Conservation (phyloP, 129 eudicot species). For the Flaveria robusta region DNA sequence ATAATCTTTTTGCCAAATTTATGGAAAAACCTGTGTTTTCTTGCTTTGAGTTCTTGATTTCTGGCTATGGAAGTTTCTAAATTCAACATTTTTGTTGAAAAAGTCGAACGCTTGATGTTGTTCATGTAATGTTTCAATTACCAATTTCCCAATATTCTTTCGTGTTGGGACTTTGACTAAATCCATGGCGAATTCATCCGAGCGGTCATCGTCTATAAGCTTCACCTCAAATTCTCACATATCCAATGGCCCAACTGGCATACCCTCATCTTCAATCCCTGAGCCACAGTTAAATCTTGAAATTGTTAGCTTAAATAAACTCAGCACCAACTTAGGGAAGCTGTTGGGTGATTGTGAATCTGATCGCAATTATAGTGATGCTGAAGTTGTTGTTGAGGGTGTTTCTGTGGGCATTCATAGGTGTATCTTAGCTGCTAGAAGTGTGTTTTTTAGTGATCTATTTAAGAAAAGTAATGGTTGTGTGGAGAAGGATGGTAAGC, state of each 20-base stretch:
- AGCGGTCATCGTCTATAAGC: constrained; percentile 57
- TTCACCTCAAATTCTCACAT: constrained; percentile 55
- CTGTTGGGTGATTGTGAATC: constrained; percentile 42
- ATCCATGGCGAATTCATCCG: constrained; percentile 45
- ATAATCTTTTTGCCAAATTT: too few relatives aligned
- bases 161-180: not conserved
- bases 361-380: constrained; percentile 47
- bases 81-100: constrained; percentile 5
- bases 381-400: constrained; percentile 59
- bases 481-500: constrained; percentile 40
- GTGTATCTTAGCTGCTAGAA: constrained; percentile 74
- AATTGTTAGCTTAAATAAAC: constrained; percentile 52
- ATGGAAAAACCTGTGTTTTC: too few relatives aligned
- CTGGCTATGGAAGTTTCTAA: not conserved
- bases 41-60: too few relatives aligned
- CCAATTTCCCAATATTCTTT: not conserved
- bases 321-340: constrained; percentile 57
- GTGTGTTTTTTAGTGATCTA: constrained; percentile 54
- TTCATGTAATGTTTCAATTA: too few relatives aligned
- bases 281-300: constrained; percentile 49
- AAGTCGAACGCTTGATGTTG: not conserved
- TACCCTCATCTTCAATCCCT: constrained; percentile 27
- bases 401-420: constrained; percentile 60
- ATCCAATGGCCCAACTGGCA: constrained; percentile 44
- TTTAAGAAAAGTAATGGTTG: constrained; percentile 38